phyloP scores from a whole-genome alignment of 768 basidiomycete genomes.

The Daedalea quercina region DNA sequence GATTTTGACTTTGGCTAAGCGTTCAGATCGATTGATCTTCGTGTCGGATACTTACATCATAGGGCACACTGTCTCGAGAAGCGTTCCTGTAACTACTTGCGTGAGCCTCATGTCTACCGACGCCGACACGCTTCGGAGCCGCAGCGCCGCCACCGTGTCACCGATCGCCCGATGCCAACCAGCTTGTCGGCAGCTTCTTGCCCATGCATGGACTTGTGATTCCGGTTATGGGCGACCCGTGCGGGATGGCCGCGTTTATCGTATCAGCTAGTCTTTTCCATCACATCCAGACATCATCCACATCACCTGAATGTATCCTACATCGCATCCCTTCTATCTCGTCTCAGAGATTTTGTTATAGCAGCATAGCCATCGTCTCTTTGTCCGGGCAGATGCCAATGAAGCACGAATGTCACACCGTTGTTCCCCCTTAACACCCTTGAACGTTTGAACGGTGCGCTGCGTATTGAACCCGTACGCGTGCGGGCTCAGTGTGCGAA shows the following conservation, averaged over 20 bases:
- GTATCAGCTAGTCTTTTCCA: background rate
- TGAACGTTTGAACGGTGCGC: too few species aligned
- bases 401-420: too few species aligned
- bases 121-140: background rate
- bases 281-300: background rate
- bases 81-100: slow-evolving; percentile 37
- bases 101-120: background rate
- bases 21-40: background rate
- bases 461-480: too few species aligned
- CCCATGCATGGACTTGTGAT: background rate
- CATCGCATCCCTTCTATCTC: background rate
- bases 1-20: background rate
- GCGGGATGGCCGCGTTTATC: background rate
- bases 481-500: too few species aligned
- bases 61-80: slow-evolving; percentile 35
- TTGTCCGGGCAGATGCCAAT: too few species aligned
- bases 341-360: background rate
- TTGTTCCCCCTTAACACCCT: too few species aligned
- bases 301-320: background rate
- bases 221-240: background rate
- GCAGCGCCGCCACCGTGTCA: background rate
- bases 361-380: background rate
- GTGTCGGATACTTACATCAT: background rate
- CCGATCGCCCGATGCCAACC: background rate
- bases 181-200: background rate